Conservation (phyloP, 768 basidiomycete species). For the Macrocybe gigantea region DNA sequence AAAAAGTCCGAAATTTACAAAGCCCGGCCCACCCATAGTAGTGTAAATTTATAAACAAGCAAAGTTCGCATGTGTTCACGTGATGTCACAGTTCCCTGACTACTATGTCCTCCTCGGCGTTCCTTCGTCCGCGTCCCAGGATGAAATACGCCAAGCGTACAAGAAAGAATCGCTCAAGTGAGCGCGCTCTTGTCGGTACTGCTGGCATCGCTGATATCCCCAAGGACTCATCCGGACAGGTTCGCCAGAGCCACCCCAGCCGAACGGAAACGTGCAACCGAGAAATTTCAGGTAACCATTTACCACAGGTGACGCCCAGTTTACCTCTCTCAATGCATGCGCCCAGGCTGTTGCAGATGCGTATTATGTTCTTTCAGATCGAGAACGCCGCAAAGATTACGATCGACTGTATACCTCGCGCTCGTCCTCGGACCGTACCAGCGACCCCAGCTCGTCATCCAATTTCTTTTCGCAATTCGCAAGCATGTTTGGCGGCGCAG, state of each 20-base stretch:
- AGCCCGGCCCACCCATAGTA: too few species aligned
- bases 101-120: conserved; percentile 68
- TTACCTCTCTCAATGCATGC: conserved; percentile 1
- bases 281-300: conserved; percentile 69
- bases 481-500: conserved; percentile 51
- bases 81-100: conserved; percentile 75
- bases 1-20: too few species aligned
- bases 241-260: conserved; percentile 60
- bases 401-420: conserved; percentile 60
- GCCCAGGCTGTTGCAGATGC: conserved; percentile 83
- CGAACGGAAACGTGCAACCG: conserved; percentile 75
- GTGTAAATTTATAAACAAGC: too few species aligned
- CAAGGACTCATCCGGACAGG: conserved; percentile 86
- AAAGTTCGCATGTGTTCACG: conserved; percentile 1
- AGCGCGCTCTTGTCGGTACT: not conserved
- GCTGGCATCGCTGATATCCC: conserved; percentile 1
- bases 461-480: conserved; percentile 77
- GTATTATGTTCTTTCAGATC: conserved; percentile 88
- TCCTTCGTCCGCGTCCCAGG: conserved; percentile 50
- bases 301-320: not conserved
- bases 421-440: conserved; percentile 42
- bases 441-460: conserved; percentile 61
- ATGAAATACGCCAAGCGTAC: conserved; percentile 74
- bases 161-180: conserved; percentile 75
- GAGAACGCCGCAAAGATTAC: conserved; percentile 65